Base-by-base conservation (phyloP, 768 basidiomycete species). In the Hemileccinum rubropunctum region DNA sequence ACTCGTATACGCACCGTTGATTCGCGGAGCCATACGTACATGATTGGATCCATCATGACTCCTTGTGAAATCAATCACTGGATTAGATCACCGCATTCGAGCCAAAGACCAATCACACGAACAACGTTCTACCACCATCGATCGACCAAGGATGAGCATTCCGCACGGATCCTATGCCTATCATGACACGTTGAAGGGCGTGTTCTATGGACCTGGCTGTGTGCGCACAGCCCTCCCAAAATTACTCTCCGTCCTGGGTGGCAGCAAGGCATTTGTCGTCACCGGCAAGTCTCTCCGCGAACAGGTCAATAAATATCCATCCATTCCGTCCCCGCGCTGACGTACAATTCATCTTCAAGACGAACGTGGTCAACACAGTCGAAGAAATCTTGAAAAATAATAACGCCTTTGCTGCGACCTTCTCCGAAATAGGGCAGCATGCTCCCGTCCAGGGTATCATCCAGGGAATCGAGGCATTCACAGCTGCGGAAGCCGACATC, bases 201-300 rank as follows among this genome's bases (percentile, higher is more conserved):
- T 91, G 15, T 77, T 81, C 60, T 91, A 88, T 62, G 89, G 89
- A 3, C 85, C 88, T 38, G 86, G 86, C 26, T 82, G 76, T 32
- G 64, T 82, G 33, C 71, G 63, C 43, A 82, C 78, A 0, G 83
- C 84, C 11, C 75, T 91, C 34, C 86, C 86, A 7, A 78, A 78
- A 59, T 67, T 90, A 13, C 70, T 88, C 50, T 56, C 75, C 20
- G 65, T 63, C 9, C 58, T 90, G 32, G 77, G 76, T 20, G 79
- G 73, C 26, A 81, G 75, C 62, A 87, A 80, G 65, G 89, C 82
- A 3, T 64, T 91, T 26, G 64, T 91, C 47, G 76, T 91, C 40
- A 91, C 89, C 3, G 88, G 89, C 26, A 83, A 71, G 61, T 86
- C 79, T 50, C 73, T 91, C 28, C 68, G 79, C 50, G 69, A 79